Evolutionary conservation across 2,329 filamentous ascomycete genomes (phyloP).

Genomic region (Paecilomyces niveus): DNA sequence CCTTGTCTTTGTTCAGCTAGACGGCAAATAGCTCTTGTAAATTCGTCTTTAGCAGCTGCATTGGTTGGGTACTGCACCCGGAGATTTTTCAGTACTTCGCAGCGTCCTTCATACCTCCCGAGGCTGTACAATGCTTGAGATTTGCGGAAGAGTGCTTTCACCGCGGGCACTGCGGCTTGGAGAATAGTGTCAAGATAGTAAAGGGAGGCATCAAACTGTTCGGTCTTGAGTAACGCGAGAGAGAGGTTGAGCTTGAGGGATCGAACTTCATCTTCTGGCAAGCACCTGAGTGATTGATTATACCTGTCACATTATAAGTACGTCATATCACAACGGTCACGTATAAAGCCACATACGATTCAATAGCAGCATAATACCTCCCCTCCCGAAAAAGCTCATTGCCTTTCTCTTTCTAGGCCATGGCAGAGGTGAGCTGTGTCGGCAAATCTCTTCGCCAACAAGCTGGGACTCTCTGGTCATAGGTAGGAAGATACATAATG

Average conservation of each 20-base stretch:
- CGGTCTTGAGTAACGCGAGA: conserved; percentile 22
- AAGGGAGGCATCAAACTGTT: conserved; percentile 29
- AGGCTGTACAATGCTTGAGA: conserved; percentile 41
- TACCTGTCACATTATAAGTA: conserved; percentile 25
- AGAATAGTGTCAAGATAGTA: conserved; percentile 17
- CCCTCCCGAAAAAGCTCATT: conserved; percentile 20
- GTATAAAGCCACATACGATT: conserved; percentile 15
- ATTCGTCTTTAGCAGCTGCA: conserved; percentile 16
- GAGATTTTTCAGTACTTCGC: conserved; percentile 28
- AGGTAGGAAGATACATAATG: conserved; percentile 30
- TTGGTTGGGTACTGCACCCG: conserved; percentile 29
- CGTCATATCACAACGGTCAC: conserved; percentile 1
- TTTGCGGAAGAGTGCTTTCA: conserved; percentile 42
- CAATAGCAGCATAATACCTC: conserved; percentile 13
- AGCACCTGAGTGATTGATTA: conserved; percentile 25
- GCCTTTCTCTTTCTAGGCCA: conserved; percentile 16
- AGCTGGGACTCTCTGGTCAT: conserved; percentile 34
- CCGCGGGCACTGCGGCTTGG: conserved; percentile 15
- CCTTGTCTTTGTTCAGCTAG: neutral
- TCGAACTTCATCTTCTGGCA: conserved; percentile 25
- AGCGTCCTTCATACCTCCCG: conserved; percentile 29
- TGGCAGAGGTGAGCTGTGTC: conserved; percentile 6
- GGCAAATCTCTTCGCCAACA: conserved; percentile 21
- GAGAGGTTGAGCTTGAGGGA: conserved; percentile 30
- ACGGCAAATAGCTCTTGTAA: neutral